Base-by-base conservation (phyloP, 805 yeast genomes). In the Candida hispaniensis region DNA sequence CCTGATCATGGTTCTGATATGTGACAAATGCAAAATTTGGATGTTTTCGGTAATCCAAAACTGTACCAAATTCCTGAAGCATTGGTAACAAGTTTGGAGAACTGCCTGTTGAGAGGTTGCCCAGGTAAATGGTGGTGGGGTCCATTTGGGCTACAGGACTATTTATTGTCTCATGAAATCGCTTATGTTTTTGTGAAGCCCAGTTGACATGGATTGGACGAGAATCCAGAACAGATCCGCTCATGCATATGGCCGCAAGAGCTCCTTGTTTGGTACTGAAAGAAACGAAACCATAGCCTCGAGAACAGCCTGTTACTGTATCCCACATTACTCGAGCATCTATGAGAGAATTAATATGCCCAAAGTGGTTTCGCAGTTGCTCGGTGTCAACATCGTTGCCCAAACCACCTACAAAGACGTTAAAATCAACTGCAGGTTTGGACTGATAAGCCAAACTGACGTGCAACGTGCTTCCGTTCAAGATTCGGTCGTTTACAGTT, bases 301-400 rank as follows among this genome's bases (percentile, higher is more conserved):
- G 39, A 3, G 93, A 81, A 52, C 94, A 67, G 26, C 93, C 91
- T 15, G 91, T 78, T 54, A 80, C 86, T 93, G 82, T 81, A 54
- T 85, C 94, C 94, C 95, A 83, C 94, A 83, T 85, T 18, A 83
- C 94, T 47, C 83, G 85, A 8, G 93, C 94, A 54, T 80, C 91
- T 29, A 71, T 60, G 48, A 79, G 61, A 1, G 83, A 68, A 11
- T 64, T 61, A 54, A 69, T 79, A 39, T 63, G 60, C 4, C 61
- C 46, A 51, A 83, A 83, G 8, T 78, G 64, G 26, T 55, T 58
- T 34, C 63, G 63, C 43, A 83, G 65, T 11, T 71, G 52, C 45
- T 79, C 93, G 56, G 85, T 94, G 51, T 79, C 75, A 21, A 85
- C 76, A 48, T 85, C 93, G 6, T 78, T 66, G 23, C 82, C 73